phyloP scores from a whole-genome alignment of 2,329 filamentous ascomycete species.

The Coniosporium tulheliwenetii region DNA sequence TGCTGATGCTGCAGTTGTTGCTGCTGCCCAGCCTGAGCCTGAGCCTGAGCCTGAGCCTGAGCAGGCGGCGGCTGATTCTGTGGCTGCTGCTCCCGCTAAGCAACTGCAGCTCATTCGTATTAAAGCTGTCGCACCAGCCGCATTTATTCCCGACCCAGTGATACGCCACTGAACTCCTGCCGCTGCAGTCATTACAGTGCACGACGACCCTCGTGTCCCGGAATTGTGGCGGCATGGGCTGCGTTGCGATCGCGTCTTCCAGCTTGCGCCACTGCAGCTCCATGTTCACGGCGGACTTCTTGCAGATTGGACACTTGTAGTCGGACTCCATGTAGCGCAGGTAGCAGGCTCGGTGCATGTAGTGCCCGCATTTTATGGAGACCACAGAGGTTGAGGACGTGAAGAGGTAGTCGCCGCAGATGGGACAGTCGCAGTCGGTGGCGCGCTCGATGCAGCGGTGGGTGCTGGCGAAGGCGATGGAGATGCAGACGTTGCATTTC shows the following conservation, averaged over 20 bases:
- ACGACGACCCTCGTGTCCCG: conserved; percentile 65
- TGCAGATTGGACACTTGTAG: conserved; percentile 95
- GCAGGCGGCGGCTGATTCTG: background rate
- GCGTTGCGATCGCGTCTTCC: conserved; percentile 69
- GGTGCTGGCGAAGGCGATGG: conserved; percentile 66
- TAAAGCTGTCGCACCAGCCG: conserved; percentile 39
- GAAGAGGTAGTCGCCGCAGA: conserved; percentile 94
- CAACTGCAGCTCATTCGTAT: conserved; percentile 32
- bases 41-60: background rate
- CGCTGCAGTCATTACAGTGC: conserved; percentile 88
- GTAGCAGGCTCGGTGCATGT: conserved; percentile 84
- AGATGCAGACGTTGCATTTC: conserved; percentile 89
- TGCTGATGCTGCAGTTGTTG: conserved; percentile 1
- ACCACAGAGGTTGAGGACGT: conserved; percentile 78
- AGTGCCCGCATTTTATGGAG: conserved; percentile 91
- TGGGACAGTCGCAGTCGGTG: conserved; percentile 90
- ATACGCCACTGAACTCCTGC: conserved; percentile 71
- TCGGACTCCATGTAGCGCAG: conserved; percentile 75
- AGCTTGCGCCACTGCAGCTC: conserved; percentile 85
- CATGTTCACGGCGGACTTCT: conserved; percentile 95
- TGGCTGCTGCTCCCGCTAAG: conserved; percentile 21
- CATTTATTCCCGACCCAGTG: conserved; percentile 95
- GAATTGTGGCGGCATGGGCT: conserved; percentile 85
- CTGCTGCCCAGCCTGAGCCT: background rate
- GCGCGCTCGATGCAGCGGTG: conserved; percentile 92